Percentiles rank a stretch among this genome's conserved stretches.
Evolutionary conservation across 108 stramenopile species (phyloP).

Genomic region (Skeletonema menzelii): DNA sequence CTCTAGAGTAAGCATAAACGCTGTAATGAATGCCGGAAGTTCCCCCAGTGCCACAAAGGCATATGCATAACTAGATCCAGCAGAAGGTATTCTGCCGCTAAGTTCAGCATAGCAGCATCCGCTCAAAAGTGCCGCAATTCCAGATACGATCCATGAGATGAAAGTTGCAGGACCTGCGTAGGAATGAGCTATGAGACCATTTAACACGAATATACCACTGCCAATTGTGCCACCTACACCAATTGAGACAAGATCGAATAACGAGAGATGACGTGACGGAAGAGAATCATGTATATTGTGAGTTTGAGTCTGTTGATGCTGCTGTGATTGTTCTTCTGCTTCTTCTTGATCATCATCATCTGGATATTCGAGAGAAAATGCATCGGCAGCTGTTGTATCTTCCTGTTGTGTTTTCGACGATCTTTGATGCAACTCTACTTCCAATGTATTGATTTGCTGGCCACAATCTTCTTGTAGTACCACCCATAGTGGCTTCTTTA

Average conservation of each 20-base stretch:
- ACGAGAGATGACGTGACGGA: slow-evolving; percentile 50
- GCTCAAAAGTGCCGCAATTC: slow-evolving; percentile 66
- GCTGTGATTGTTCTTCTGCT: not conserved
- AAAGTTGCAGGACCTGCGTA: slow-evolving; percentile 86
- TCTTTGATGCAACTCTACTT: not conserved
- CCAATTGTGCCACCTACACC: slow-evolving; percentile 89
- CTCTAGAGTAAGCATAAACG: slow-evolving; percentile 82
- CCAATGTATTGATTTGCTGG: not conserved
- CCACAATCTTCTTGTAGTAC: slow-evolving; percentile 6
- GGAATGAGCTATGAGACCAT: slow-evolving; percentile 83
- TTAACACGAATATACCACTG: slow-evolving; percentile 88
- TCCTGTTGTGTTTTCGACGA: not conserved
- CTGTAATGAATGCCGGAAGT: slow-evolving; percentile 80
- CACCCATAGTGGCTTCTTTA: not conserved
- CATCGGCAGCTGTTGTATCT: not conserved
- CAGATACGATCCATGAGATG: slow-evolving; percentile 72
- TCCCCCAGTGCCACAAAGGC: slow-evolving; percentile 85
- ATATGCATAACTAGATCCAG: slow-evolving; percentile 88
- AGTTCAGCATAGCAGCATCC: slow-evolving; percentile 91
- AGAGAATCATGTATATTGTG: slow-evolving; percentile 16
- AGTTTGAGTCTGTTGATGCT: slow-evolving; percentile 1
- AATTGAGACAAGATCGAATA: slow-evolving; percentile 85
- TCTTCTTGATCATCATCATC: not conserved
- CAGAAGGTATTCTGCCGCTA: slow-evolving; percentile 55
- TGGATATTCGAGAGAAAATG: slow-evolving; percentile 16